Conservation (phyloP, 2,329 filamentous ascomycete genomes). For the Fulvia fulva region DNA sequence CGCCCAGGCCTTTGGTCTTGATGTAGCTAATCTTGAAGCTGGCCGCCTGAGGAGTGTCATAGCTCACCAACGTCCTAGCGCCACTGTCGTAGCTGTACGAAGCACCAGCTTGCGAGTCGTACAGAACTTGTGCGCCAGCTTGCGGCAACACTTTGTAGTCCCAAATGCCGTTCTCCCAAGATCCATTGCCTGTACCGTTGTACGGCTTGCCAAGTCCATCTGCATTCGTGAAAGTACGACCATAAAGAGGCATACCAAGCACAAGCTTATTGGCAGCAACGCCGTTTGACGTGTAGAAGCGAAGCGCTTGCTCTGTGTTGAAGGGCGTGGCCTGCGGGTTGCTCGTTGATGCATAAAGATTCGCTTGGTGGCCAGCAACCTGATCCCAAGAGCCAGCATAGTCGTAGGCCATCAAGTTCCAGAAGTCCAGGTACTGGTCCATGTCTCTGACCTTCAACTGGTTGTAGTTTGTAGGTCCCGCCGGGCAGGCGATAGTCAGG, state of each 20-base stretch:
- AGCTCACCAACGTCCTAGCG: constrained; percentile 67
- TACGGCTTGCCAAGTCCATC: constrained; percentile 67
- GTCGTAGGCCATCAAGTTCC: constrained; percentile 52
- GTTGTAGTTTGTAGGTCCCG: constrained; percentile 41
- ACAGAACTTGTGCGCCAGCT: constrained; percentile 58
- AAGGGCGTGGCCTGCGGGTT: constrained; percentile 70
- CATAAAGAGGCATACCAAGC: constrained; percentile 87
- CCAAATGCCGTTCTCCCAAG: constrained; percentile 79
- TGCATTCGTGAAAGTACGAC: constrained; percentile 76
- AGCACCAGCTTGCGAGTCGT: constrained; percentile 63
- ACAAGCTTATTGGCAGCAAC: constrained; percentile 71
- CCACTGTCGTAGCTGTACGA: constrained; percentile 70
- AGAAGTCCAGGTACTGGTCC: constrained; percentile 44
- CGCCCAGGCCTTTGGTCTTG: constrained; percentile 63
- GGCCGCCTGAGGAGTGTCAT: constrained; percentile 65
- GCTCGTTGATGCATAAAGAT: constrained; percentile 59
- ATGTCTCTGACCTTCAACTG: constrained; percentile 40
- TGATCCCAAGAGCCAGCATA: constrained; percentile 74
- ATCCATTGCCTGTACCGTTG: constrained; percentile 69
- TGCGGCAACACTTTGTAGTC: constrained; percentile 83
- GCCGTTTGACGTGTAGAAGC: constrained; percentile 60
- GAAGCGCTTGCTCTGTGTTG: constrained; percentile 66
- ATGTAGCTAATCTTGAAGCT: constrained; percentile 69
- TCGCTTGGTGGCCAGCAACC: constrained; percentile 71
- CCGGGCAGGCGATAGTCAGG: constrained; percentile 43